A percentile compares a stretch with the other conserved stretches of the same genome.
Conservation (phyloP, 2,329 filamentous ascomycete species). For the Leptosphaerulina australis region DNA sequence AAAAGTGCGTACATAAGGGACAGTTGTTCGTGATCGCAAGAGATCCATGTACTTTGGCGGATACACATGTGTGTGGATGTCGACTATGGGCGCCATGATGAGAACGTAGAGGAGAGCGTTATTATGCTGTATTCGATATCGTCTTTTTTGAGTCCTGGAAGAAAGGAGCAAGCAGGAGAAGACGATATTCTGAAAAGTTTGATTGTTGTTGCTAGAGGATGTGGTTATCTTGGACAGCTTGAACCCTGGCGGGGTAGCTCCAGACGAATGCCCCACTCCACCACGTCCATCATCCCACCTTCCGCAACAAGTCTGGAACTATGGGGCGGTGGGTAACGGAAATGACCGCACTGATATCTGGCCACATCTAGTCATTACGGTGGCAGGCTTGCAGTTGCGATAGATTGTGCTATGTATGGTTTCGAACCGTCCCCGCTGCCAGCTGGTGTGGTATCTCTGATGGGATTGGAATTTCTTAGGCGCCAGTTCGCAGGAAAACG, state of each 20-base stretch:
- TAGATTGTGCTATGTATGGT: background rate
- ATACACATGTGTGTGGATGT: constrained; percentile 69
- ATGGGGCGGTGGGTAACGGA: constrained; percentile 22
- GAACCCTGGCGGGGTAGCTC: constrained; percentile 30
- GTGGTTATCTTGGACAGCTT: constrained; percentile 20
- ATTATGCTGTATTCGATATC: too few species aligned
- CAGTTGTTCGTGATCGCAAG: constrained; percentile 61
- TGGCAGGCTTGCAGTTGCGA: background rate
- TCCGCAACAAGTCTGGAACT: constrained; percentile 32
- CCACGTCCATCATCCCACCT: constrained; percentile 39
- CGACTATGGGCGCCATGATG: constrained; percentile 55
- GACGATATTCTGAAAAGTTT: background rate
- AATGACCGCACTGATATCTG: constrained; percentile 20
- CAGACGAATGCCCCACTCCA: constrained; percentile 30
- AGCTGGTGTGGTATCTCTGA: background rate
- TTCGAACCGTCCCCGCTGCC: background rate
- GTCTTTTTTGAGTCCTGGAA: too few species aligned
- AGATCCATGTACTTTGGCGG: constrained; percentile 65
- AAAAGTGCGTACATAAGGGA: constrained; percentile 75
- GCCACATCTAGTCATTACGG: constrained; percentile 11
- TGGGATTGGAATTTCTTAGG: background rate
- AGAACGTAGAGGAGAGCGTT: too few species aligned
- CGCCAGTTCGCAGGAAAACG: constrained; percentile 44
- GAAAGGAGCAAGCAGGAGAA: too few species aligned
- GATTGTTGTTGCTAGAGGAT: background rate